A percentile compares a stretch with the other conserved stretches of the same genome.
Evolutionary conservation across 2,329 filamentous ascomycete genomes (phyloP).

Genomic region (Trichoderma gracile): DNA sequence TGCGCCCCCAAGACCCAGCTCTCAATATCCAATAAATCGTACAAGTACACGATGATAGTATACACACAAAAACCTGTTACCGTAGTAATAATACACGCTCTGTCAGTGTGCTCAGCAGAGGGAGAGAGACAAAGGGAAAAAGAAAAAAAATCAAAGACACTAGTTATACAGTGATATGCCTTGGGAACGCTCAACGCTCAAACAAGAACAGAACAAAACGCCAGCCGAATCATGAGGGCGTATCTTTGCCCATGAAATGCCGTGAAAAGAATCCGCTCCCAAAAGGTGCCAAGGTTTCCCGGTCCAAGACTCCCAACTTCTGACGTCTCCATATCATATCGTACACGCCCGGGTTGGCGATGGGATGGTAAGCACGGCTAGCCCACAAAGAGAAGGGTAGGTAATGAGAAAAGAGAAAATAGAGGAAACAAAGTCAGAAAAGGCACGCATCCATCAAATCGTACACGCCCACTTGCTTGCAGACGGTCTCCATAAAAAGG

Average conservation of each 20-base stretch:
- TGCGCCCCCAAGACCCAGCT: neutral
- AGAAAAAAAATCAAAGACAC: conserved; percentile 11
- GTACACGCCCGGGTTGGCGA: conserved; percentile 5
- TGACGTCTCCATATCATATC: neutral
- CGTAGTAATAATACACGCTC: conserved; percentile 2
- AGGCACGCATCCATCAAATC: conserved; percentile 20
- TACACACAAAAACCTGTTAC: neutral
- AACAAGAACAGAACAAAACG: neutral
- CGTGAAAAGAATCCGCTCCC: no score
- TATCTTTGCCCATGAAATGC: conserved; percentile 2
- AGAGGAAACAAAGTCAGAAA: neutral
- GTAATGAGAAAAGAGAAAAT: neutral
- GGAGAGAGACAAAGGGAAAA: neutral
- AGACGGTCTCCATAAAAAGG: conserved; percentile 23
- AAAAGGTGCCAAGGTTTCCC: no score
- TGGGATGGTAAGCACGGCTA: conserved; percentile 9
- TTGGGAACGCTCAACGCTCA: conserved; percentile 24
- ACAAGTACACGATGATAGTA: conserved; percentile 5
- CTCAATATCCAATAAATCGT: neutral
- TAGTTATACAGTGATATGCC: conserved; percentile 19
- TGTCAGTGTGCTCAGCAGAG: neutral
- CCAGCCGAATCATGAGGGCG: neutral
- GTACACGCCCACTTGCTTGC: conserved; percentile 20
- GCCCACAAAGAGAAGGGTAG: neutral
- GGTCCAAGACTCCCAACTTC: neutral